Percentiles rank a stretch among this genome's conserved stretches.
Evolutionary conservation across 371 early-diverging fungal species (phyloP).

Genomic region (Actinomortierella ambigua): DNA sequence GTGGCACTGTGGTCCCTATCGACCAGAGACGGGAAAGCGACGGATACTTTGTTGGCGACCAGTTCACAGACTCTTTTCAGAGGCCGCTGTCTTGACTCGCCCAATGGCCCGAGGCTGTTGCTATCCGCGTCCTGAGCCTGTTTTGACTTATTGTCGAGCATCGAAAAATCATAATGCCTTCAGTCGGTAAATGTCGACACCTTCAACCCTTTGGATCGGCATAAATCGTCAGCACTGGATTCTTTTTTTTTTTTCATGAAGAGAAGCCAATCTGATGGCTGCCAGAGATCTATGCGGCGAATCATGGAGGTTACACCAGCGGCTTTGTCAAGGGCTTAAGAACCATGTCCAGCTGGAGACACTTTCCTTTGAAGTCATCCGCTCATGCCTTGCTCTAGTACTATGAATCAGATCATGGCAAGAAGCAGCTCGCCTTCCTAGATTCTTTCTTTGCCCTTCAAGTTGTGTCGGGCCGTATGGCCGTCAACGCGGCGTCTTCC

Average conservation of each 20-base stretch:
- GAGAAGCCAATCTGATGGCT: constrained; percentile 11
- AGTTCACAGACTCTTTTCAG: no score
- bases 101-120: no score
- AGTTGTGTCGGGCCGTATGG: constrained; percentile 11
- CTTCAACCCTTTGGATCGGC: constrained; percentile 14
- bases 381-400: constrained; percentile 3
- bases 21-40: no score
- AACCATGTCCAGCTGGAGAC: no score
- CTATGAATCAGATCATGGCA: constrained; percentile 14
- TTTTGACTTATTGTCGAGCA: no score
- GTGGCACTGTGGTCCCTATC: no score
- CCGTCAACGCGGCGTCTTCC: constrained; percentile 12
- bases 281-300: constrained; percentile 15
- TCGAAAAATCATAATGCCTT: no score
- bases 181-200: no score
- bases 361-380: no score
- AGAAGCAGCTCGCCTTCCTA: constrained; percentile 16
- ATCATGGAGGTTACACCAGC: not conserved
- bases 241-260: constrained; percentile 5
- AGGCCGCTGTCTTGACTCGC: no score
- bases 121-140: no score
- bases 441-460: constrained; percentile 8
- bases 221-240: constrained; percentile 10
- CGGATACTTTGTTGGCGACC: no score
- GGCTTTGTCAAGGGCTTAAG: constrained; percentile 11